Conservation (phyloP, 2,329 filamentous ascomycete genomes). For the Orbilia oligospora region DNA sequence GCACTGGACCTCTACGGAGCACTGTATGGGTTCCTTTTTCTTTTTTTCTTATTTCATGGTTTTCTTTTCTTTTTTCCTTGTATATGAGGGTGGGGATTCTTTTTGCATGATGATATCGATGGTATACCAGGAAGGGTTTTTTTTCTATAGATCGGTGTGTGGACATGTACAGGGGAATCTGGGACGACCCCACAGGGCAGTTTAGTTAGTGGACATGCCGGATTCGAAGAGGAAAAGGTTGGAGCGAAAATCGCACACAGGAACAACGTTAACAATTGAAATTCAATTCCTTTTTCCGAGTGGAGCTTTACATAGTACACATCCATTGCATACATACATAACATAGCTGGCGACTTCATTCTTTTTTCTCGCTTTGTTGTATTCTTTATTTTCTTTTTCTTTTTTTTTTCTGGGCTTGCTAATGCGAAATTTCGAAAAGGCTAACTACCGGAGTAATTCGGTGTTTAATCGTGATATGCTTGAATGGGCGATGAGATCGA, state of each 20-base stretch:
- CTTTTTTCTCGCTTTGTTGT: too few species aligned
- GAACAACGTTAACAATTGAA: conserved; percentile 1
- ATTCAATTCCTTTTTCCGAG: neutral
- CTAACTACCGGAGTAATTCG: conserved; percentile 19
- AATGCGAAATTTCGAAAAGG: conserved; percentile 5
- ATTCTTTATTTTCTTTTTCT: neutral
- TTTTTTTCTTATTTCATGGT: conserved; percentile 21
- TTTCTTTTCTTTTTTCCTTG: conserved; percentile 21
- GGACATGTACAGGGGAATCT: conserved; percentile 3
- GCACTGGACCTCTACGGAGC: too few species aligned
- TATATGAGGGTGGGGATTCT: neutral
- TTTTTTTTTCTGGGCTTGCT: neutral
- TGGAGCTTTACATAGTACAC: conserved; percentile 1
- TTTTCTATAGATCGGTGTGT: conserved; percentile 16
- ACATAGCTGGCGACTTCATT: neutral
- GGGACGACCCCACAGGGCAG: conserved; percentile 10
- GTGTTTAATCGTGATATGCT: conserved; percentile 5
- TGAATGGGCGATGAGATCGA: neutral
- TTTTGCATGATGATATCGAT: conserved; percentile 29
- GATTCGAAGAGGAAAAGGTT: neutral
- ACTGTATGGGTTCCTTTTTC: conserved; percentile 9
- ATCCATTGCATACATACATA: too few species aligned
- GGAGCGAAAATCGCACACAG: conserved; percentile 7
- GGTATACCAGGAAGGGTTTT: conserved; percentile 4
- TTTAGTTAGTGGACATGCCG: neutral